phyloP scores from a whole-genome alignment of 179 eudicot species.

The Camellia oleifera region DNA sequence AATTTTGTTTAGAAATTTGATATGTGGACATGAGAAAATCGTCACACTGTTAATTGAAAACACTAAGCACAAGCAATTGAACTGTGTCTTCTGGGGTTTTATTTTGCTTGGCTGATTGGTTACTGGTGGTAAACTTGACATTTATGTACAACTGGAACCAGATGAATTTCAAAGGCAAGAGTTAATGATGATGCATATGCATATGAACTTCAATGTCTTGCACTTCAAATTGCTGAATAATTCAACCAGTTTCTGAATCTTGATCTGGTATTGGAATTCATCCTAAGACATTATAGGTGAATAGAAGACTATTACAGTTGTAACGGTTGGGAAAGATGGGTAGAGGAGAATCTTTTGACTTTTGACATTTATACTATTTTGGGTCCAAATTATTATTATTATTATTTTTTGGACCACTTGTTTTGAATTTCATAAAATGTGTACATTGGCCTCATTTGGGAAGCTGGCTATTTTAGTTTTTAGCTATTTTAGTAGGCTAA shows the following conservation, averaged over 20 bases:
- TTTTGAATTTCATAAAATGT: no score
- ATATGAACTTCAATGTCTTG: background rate
- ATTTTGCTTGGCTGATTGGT: background rate
- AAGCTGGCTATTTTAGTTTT: no score
- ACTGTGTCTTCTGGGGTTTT: background rate
- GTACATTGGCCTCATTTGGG: no score
- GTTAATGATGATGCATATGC: background rate
- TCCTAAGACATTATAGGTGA: background rate
- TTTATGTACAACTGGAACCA: no score
- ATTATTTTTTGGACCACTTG: no score
- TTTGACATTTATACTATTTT: no score
- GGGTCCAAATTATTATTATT: no score
- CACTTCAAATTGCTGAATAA: background rate
- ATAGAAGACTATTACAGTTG: background rate
- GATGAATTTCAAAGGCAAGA: background rate
- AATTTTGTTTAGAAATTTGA: constrained; percentile 1
- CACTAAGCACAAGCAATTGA: background rate
- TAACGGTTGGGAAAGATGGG: background rate
- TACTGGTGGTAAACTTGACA: background rate
- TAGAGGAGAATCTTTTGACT: no score
- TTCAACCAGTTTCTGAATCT: no score
- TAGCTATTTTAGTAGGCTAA: no score
- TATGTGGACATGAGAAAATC: background rate
- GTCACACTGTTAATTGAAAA: background rate
- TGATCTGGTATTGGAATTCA: background rate